These are phyloP conservation scores for Coprinellus micaceus DNA, from an alignment of 768 basidiomycete species.

Conservation along the genomic window DNA sequence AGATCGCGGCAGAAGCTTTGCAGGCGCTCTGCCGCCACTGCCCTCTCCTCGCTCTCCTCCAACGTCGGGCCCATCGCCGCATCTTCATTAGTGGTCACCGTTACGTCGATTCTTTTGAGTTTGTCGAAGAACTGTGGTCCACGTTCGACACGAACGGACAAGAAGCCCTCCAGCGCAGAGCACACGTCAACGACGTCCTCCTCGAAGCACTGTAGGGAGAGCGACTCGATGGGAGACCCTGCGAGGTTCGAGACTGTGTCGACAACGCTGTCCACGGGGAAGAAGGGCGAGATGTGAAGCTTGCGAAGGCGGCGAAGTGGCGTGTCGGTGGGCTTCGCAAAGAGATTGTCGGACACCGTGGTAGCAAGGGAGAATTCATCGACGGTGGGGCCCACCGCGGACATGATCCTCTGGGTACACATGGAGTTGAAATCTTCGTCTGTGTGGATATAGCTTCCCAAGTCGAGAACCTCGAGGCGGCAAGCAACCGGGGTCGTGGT, in stretches of 20 bases:
- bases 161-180: conserved; percentile 51
- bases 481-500: conserved; percentile 47
- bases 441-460: conserved; percentile 54
- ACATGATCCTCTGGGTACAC: conserved; percentile 60
- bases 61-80: conserved; percentile 16
- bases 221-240: conserved; percentile 54
- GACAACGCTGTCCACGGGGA: conserved; percentile 57
- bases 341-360: conserved; percentile 37
- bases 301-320: conserved; percentile 50
- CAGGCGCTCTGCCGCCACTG: conserved; percentile 39
- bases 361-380: conserved; percentile 53
- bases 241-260: conserved; percentile 57
- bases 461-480: conserved; percentile 53
- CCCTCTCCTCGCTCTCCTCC: conserved; percentile 38
- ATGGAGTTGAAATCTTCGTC: conserved; percentile 48
- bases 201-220: conserved; percentile 57
- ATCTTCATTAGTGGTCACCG: conserved; percentile 30
- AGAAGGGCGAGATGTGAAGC: conserved; percentile 58
- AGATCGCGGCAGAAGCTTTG: conserved; percentile 51
- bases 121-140: conserved; percentile 48
- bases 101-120: conserved; percentile 46
- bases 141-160: conserved; percentile 47
- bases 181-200: conserved; percentile 65
- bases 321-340: conserved; percentile 40
- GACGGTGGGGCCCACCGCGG: conserved; percentile 51